Evolutionary conservation across 768 basidiomycete species (phyloP).

Genomic region (Pisolithus marmoratus): DNA sequence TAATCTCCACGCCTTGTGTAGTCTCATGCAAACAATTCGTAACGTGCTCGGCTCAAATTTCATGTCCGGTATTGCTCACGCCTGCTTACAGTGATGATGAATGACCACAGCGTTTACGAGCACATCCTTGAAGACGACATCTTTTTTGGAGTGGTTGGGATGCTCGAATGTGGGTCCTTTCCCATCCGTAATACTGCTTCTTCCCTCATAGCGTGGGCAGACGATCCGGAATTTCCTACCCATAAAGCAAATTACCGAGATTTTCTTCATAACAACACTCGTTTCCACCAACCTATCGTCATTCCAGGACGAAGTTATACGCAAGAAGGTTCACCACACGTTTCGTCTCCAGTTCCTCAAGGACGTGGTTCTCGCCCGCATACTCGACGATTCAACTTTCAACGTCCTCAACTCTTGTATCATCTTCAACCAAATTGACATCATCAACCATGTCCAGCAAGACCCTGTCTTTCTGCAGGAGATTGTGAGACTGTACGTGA

Average conservation of each 20-base stretch:
- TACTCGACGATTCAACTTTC: constrained; percentile 94
- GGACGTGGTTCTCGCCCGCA: constrained; percentile 94
- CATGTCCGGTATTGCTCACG: neutral
- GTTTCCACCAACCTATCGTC: constrained; percentile 84
- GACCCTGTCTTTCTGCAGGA: constrained; percentile 73
- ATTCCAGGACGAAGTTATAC: constrained; percentile 71
- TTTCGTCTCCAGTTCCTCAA: constrained; percentile 97
- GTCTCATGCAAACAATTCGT: constrained; percentile 94
- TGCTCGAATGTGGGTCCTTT: constrained; percentile 85
- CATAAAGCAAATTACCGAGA: constrained; percentile 97
- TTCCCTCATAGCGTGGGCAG: constrained; percentile 36
- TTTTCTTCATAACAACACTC: constrained; percentile 77
- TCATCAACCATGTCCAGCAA: constrained; percentile 82
- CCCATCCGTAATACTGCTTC: constrained; percentile 1
- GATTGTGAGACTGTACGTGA: constrained; percentile 70
- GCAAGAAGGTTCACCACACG: constrained; percentile 91
- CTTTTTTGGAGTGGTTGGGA: constrained; percentile 90
- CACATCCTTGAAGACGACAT: constrained; percentile 90
- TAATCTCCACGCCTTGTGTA: constrained; percentile 86
- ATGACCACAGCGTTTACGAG: constrained; percentile 93
- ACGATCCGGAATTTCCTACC: constrained; percentile 95
- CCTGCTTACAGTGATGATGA: constrained; percentile 69
- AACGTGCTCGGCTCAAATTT: constrained; percentile 14
- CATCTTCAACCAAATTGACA: constrained; percentile 99
- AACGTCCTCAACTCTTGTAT: constrained; percentile 96